These are phyloP conservation scores for Mortierella claussenii DNA, from an alignment of 192 early-diverging fungal species.

Conservation along the genomic window DNA sequence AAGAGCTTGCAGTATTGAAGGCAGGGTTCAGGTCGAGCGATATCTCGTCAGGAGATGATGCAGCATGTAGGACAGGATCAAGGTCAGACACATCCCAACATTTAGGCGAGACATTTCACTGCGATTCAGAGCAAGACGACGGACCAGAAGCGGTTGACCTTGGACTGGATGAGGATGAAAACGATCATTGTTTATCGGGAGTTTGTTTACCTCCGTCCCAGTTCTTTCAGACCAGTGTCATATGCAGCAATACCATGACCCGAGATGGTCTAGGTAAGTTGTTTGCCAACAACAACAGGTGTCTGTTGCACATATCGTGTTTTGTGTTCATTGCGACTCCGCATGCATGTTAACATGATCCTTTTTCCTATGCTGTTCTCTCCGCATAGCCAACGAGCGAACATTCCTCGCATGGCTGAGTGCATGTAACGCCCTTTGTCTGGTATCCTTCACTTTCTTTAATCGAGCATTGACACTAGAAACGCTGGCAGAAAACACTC, in stretches of 20 bases:
- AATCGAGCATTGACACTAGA: conserved; percentile 21
- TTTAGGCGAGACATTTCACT: not conserved
- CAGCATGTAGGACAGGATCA: not conserved
- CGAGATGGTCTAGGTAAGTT: conserved; percentile 42
- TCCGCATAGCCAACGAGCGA: conserved; percentile 38
- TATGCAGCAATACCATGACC: conserved; percentile 51
- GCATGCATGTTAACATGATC: not conserved
- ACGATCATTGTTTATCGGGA: conserved; percentile 35
- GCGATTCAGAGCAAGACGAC: not conserved
- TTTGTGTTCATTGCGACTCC: no score
- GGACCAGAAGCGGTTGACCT: not conserved
- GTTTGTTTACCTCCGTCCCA: conserved; percentile 24
- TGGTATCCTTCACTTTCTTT: conserved; percentile 46
- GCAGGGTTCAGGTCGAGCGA: not conserved
- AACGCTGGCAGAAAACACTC: not conserved
- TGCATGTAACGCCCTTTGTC: conserved; percentile 15
- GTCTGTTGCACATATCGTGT: no score
- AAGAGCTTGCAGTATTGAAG: conserved; percentile 7
- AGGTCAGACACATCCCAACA: not conserved
- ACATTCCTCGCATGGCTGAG: conserved; percentile 43
- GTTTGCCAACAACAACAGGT: no score
- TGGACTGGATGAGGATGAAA: conserved; percentile 11
- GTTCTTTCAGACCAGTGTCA: conserved; percentile 42
- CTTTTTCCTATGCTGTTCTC: not conserved
- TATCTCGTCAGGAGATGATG: not conserved